These are phyloP conservation scores for Draba incana DNA, from an alignment of 345 rosid species.

Conservation along the genomic window DNA sequence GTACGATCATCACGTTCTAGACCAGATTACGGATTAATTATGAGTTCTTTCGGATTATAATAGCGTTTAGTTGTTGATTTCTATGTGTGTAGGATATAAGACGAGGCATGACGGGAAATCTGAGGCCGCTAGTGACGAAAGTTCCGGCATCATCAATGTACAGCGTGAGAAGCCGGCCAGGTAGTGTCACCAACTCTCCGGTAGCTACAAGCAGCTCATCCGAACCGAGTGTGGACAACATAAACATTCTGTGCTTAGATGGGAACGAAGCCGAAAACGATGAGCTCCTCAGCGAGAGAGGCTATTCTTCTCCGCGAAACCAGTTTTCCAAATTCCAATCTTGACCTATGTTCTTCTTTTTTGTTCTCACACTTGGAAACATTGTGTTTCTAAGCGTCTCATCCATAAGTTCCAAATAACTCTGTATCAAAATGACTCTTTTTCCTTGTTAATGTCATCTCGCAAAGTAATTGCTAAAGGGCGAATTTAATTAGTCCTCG, in stretches of 20 bases:
- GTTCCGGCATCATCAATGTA: conserved; percentile 79
- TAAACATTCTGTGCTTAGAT: conserved; percentile 52
- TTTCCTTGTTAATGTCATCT: no score
- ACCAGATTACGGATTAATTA: no score
- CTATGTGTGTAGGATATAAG: conserved; percentile 67
- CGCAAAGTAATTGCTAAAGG: no score
- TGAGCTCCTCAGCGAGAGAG: conserved; percentile 57
- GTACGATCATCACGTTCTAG: conserved; percentile 40
- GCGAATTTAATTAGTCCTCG: no score
- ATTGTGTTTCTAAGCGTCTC: conserved; percentile 22
- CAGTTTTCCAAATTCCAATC: conserved; percentile 43
- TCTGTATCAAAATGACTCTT: no score
- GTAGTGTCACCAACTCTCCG: conserved; percentile 72
- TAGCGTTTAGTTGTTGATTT: background rate
- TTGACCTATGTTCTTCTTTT: conserved; percentile 25
- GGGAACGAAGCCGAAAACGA: conserved; percentile 60
- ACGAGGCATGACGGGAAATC: conserved; percentile 64
- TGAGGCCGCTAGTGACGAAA: conserved; percentile 68
- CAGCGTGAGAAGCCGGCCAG: conserved; percentile 66
- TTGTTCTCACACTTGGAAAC: conserved; percentile 20
- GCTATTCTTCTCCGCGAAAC: conserved; percentile 50
- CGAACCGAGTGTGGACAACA: conserved; percentile 70
- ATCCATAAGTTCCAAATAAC: background rate
- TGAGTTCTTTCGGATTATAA: background rate
- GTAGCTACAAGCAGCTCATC: conserved; percentile 76